These are phyloP conservation scores for Cyberlindnera bimundalis DNA, from an alignment of 805 yeast species.

Conservation along the genomic window DNA sequence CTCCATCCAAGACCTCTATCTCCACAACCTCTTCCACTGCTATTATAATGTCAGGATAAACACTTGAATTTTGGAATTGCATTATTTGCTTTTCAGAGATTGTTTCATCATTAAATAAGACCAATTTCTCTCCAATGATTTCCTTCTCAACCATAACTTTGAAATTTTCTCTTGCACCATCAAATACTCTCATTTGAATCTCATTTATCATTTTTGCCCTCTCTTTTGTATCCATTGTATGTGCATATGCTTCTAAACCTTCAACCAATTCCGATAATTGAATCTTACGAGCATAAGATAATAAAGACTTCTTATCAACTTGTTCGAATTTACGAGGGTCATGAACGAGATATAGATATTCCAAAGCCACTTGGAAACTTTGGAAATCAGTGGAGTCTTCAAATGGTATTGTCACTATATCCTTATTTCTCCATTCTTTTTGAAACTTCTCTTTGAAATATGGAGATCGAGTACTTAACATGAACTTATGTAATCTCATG, in stretches of 20 bases:
- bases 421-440: slow-evolving; percentile 25
- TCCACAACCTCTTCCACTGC: slow-evolving; percentile 34
- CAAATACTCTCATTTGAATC: slow-evolving; percentile 20
- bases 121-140: slow-evolving; percentile 20
- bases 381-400: slow-evolving; percentile 17
- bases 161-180: slow-evolving; percentile 23
- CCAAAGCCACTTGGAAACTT: slow-evolving; percentile 27
- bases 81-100: slow-evolving; percentile 11
- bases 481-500: slow-evolving; percentile 38
- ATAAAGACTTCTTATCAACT: slow-evolving; percentile 29
- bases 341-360: slow-evolving; percentile 36
- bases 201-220: slow-evolving; percentile 33
- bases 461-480: slow-evolving; percentile 37
- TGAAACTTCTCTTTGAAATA: slow-evolving; percentile 29
- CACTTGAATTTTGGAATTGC: slow-evolving; percentile 16
- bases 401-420: slow-evolving; percentile 20
- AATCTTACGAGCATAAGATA: slow-evolving; percentile 32
- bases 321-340: slow-evolving; percentile 36
- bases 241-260: slow-evolving; percentile 31
- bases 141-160: slow-evolving; percentile 15
- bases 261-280: slow-evolving; percentile 36
- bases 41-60: slow-evolving; percentile 48
- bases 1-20: slow-evolving; percentile 6
- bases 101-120: background rate
- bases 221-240: slow-evolving; percentile 29